Base-by-base conservation (phyloP, 192 early-diverging fungal species). In the Backusella australiensis region DNA sequence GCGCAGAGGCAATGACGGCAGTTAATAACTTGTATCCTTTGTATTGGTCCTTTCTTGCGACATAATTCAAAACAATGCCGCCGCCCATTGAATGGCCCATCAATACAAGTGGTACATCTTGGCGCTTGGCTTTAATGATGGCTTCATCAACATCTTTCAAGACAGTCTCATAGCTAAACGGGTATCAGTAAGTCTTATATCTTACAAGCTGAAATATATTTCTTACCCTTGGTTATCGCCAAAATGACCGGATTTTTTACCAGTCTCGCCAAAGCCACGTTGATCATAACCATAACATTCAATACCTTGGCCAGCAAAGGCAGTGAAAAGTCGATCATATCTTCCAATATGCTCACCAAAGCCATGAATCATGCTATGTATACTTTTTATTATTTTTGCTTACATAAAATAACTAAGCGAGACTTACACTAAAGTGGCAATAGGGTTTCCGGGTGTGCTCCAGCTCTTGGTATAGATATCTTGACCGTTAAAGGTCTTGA, bases 221-320 rank as follows among this genome's bases (percentile, higher is more conserved):
- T 84, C 32, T 68, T 84, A 88, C 70, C 89, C 85, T 63, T 83
- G 81, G 53, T 86, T 83, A 29, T 80, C 70, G 23, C 90, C 89
- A 46, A 81, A 80, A 17, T 77, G 74, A 34, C 84, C 81, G 29
- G 80, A 78, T 67, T 86, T 86, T 46, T 80, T 80, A 74, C 77
- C 89, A 12, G 92, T 93, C 75, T 88, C 71, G 19, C 92, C 92
- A 74, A 86, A 90, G 52, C 92, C 92, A 67, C 92, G 84, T 78
- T 92, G 90, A 77, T 93, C 92, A 71, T 81, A 89, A 14, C 75
- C 86, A 35, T 82, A 82, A 77, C 87, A 83, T 69, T 88, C 78
- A 73, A 94, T 88, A 2, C 88, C 90, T 32, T 75, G 72, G 53
- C 71, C 80, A 49, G 85, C 83, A 74, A 91, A 91, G 19, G 76